phyloP scores from a whole-genome alignment of 1,139 yeast species.

The Geotrichum siamense region DNA sequence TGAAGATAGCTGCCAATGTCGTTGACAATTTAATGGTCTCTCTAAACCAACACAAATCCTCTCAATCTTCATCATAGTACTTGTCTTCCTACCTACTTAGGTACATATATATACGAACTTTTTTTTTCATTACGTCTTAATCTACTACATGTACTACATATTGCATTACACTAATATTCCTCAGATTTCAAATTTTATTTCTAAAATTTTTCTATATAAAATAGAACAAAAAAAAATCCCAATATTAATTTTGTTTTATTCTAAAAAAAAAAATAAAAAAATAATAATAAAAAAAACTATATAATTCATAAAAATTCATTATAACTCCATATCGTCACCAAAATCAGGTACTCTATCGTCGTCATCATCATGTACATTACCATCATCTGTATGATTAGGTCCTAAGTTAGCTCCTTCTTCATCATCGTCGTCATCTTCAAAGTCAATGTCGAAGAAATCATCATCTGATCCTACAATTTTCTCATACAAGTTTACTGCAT shows the following conservation, averaged over 20 bases:
- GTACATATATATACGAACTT: too few species aligned
- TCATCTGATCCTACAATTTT: constrained; percentile 86
- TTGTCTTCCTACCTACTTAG: too few species aligned
- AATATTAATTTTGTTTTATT: too few species aligned
- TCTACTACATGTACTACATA: too few species aligned
- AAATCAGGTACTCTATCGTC: constrained; percentile 46
- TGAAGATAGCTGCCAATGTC: too few species aligned
- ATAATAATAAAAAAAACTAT: constrained; percentile 1
- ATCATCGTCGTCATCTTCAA: constrained; percentile 82
- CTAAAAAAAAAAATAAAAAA: too few species aligned
- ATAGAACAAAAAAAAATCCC: neutral
- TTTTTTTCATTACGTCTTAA: too few species aligned
- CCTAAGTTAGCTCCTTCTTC: constrained; percentile 6
- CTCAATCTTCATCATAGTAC: too few species aligned
- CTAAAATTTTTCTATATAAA: constrained; percentile 1
- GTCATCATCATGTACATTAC: constrained; percentile 7
- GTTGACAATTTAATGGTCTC: too few species aligned
- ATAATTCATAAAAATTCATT: constrained; percentile 23
- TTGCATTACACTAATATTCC: too few species aligned
- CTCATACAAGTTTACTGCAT: constrained; percentile 68
- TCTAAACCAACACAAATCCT: too few species aligned
- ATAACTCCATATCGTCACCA: constrained; percentile 67
- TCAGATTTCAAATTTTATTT: too few species aligned
- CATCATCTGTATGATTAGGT: neutral
- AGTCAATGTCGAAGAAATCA: constrained; percentile 91